A percentile compares a stretch with the other conserved stretches of the same genome.
phyloP scores from a whole-genome alignment of 805 yeast species.

The Scheffersomyces amazonensis region DNA sequence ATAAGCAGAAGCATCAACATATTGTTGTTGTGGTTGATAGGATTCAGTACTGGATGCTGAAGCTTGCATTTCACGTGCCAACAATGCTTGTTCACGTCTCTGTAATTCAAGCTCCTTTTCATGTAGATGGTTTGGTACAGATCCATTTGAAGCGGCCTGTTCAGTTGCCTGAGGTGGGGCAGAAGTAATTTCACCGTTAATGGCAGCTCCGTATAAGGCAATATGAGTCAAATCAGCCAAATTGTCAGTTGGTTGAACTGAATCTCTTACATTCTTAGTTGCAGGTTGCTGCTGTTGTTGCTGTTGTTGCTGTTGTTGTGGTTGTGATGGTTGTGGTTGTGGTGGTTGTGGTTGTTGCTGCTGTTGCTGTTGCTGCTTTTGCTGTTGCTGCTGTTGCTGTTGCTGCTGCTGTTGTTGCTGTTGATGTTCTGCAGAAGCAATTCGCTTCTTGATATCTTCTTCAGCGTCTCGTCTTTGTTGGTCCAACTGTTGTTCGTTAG shows the following conservation, averaged over 20 bases:
- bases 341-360: constrained; percentile 1
- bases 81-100: constrained; percentile 24
- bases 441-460: constrained; percentile 3
- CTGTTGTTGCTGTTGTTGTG: background rate
- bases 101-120: constrained; percentile 23
- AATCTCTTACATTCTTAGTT: constrained; percentile 6
- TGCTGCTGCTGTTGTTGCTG: no score
- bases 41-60: background rate
- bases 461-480: constrained; percentile 4
- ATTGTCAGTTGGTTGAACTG: constrained; percentile 18
- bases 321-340: constrained; percentile 8
- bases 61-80: constrained; percentile 9
- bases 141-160: background rate
- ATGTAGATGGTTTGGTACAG: constrained; percentile 11
- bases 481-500: constrained; percentile 1
- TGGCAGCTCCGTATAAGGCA: constrained; percentile 33
- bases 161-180: background rate
- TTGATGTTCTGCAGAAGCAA: background rate
- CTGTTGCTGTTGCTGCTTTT: no score
- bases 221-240: constrained; percentile 36
- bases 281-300: no score
- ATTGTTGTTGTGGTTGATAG: constrained; percentile 5
- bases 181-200: constrained; percentile 21
- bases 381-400: no score
- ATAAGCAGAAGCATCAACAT: constrained; percentile 3